Evolutionary conservation across 2,329 filamentous ascomycete species (phyloP).

Genomic region (Clarireedia hainanense): DNA sequence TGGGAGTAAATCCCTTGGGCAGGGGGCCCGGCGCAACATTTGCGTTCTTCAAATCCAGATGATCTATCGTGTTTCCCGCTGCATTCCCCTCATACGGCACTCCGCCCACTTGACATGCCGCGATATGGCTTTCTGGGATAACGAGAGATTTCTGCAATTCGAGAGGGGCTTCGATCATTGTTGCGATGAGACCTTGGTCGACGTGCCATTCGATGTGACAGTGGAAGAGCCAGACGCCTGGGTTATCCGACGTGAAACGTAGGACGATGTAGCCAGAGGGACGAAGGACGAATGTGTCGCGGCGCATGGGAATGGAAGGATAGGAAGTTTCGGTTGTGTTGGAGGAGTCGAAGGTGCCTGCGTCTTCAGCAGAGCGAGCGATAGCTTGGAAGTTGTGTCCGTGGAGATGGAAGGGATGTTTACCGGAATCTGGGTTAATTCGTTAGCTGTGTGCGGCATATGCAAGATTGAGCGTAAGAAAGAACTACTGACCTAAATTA

Average conservation of each 20-base stretch:
- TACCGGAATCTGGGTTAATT: constrained; percentile 45
- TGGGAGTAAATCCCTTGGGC: constrained; percentile 25
- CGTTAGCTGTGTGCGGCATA: not conserved
- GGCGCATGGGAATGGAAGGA: constrained; percentile 49
- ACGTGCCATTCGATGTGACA: constrained; percentile 79
- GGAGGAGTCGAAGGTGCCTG: constrained; percentile 43
- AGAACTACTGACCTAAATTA: constrained; percentile 41
- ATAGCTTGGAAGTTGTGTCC: constrained; percentile 67
- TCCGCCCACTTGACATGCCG: constrained; percentile 46
- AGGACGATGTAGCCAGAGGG: constrained; percentile 62
- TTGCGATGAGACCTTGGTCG: constrained; percentile 55
- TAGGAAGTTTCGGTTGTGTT: constrained; percentile 40
- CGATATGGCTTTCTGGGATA: constrained; percentile 52
- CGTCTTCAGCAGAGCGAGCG: constrained; percentile 50
- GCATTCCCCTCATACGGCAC: constrained; percentile 60
- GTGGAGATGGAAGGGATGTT: constrained; percentile 71
- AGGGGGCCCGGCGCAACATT: constrained; percentile 20
- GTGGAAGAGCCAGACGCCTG: constrained; percentile 67
- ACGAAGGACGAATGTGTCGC: constrained; percentile 60
- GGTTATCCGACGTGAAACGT: constrained; percentile 60
- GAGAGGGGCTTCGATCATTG: constrained; percentile 38
- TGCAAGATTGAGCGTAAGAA: not conserved
- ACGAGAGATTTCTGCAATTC: constrained; percentile 32
- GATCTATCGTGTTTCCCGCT: constrained; percentile 58
- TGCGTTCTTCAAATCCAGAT: constrained; percentile 53